Evolutionary conservation across 345 rosid species (phyloP).

Genomic region (Euclidium syriacum): DNA sequence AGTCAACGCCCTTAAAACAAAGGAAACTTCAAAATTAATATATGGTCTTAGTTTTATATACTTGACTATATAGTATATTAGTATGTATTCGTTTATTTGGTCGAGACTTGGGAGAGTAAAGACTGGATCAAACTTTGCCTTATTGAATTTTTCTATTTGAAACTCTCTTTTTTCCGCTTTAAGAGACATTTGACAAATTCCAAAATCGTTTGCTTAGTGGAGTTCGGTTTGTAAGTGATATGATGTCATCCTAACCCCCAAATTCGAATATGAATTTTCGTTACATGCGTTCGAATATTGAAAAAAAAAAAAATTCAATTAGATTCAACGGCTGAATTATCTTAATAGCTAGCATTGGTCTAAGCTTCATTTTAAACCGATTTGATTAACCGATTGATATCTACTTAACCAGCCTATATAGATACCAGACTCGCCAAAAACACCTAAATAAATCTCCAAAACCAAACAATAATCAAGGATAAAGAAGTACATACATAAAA

Average conservation of each 20-base stretch:
- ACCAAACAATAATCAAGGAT: neutral
- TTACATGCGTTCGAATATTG: neutral
- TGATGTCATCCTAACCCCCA: neutral
- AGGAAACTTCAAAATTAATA: neutral
- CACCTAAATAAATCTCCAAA: neutral
- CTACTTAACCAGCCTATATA: neutral
- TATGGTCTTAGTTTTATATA: no score
- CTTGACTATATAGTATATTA: no score
- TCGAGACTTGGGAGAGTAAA: conserved; percentile 13
- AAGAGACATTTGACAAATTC: conserved; percentile 20
- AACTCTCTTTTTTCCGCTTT: conserved; percentile 6
- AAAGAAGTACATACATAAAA: neutral
- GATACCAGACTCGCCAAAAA: neutral
- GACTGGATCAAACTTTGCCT: conserved; percentile 25
- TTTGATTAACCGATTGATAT: neutral
- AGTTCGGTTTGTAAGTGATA: neutral
- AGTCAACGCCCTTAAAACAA: neutral
- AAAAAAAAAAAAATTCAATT: neutral
- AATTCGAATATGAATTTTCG: neutral
- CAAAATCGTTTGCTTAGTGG: conserved; percentile 19
- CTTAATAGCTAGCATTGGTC: neutral
- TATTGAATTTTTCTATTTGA: neutral
- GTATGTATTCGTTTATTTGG: conserved; percentile 16
- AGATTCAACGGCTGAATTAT: neutral
- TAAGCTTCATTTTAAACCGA: neutral